Evolutionary conservation across 345 rosid genomes (phyloP), one percentile per base, ranked within the genome.

Genomic region (Camelina sativa): DNA sequence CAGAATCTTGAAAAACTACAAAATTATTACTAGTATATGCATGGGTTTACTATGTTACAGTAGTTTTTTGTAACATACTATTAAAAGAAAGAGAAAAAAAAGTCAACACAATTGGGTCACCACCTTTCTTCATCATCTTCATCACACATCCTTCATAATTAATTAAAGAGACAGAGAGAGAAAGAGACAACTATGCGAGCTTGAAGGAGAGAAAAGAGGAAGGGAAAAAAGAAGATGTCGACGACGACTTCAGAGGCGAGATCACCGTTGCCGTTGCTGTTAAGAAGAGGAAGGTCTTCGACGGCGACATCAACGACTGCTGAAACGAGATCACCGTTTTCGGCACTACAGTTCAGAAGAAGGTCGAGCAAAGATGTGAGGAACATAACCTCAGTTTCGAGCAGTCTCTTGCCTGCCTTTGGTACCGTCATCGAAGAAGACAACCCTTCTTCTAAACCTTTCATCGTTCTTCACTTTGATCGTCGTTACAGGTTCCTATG

Each of bases 341-440:
- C 93, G n/a, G 23, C 71, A 38, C 83, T 82, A 3, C 66, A 62
- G 60, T 83, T 84, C 38, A 85, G 86, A 61, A 73, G 93, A 55
- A 84, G 81, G 58, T 86, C 97, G 4, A 90, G 86, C 32, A 57
- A 80, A 5, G 91, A 91, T 35, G 59, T 84, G 59, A 76, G 84
- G 81, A 91, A 84, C 65, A 55, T 90, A 76, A 83, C 89, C 6
- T 81, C 97, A 0, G 88, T 94, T 72, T 94, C 97, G 0, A 91
- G 98, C 77, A 91, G 91, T 64, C 83, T 91, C 4, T 82, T 91
- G 65, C 98, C 98, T 55, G 96, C 97, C 23, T 91, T 94, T 67
- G 99, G 97, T 15, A 90, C 88, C 0, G 83, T 85, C 32, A 77
- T 91, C 3, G 90, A 85, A 32, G 90, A 85, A 0, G 85, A 80